Base-by-base conservation (phyloP, 2,329 filamentous ascomycete genomes). In the Calonectria ilicicola region DNA sequence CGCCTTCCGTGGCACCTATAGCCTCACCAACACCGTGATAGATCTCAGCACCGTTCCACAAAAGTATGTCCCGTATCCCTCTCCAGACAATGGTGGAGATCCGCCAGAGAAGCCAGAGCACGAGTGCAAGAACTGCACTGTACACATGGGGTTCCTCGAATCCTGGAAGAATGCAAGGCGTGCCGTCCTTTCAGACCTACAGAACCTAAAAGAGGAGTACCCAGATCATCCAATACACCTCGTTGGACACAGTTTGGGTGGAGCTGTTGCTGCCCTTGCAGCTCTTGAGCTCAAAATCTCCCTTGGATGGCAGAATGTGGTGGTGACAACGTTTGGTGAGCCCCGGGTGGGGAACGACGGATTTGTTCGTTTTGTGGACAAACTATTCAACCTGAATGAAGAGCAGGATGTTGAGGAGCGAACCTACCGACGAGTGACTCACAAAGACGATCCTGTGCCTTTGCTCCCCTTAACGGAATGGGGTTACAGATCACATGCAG, bases 1-100 rank as follows among this genome's bases (percentile, higher is more conserved):
- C 44, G 96, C 95, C 10, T 98, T 98, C 80, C 92, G 97, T 58
- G 97, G 97, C 27, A 98, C 97, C 17, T 98, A 98, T 84, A 98
- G 95, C 76, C 89, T 99, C 79, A 90, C 95, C 66, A 98, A 98
- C 82, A 96, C 96, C 15, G 93, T 99, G 74, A 89, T 95, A 63
- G 97, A 99, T 84, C 88, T 99, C 68, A 95, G 94, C 75, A 97
- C 95, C 2, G 88, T 96, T 2, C 96, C 95, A 15, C 96, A 98
- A 83, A 91, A 94, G 82, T 99, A 98, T 81, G 90, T 95, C 1
- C 96, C 97, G 0, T 99, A 98, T 81, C 93, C 94, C 1, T 88
- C 90, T 2, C 87, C 88, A 0, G 86, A 87, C 47, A 82, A 87
- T 58, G 85, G 83, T 21, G 82, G 82, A 21, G 81, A 81, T 9